Conservation (phyloP, 371 early-diverging fungal genomes). For the Syncephalastrum sp. region DNA sequence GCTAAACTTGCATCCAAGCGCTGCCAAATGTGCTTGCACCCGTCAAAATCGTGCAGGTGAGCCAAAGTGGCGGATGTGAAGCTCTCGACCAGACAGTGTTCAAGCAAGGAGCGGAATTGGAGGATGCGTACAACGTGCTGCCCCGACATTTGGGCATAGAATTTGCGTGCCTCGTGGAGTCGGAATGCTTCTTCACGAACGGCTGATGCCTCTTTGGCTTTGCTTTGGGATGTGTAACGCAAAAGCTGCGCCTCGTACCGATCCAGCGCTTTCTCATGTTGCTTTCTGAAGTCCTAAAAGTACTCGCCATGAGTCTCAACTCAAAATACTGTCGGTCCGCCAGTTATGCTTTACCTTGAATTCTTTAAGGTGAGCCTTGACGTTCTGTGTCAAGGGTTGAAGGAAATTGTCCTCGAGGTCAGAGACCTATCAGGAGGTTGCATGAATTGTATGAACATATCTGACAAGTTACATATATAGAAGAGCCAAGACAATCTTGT, state of each 20-base stretch:
- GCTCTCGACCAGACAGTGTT: slow-evolving; percentile 38
- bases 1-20: slow-evolving; percentile 29
- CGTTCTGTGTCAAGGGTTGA: slow-evolving; percentile 59
- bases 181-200: slow-evolving; percentile 70
- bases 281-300: slow-evolving; percentile 50
- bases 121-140: slow-evolving; percentile 46
- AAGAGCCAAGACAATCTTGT: slow-evolving; percentile 26
- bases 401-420: slow-evolving; percentile 61
- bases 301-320: background rate
- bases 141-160: slow-evolving; percentile 55
- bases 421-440: slow-evolving; percentile 38
- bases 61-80: slow-evolving; percentile 38
- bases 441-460: background rate
- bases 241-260: slow-evolving; percentile 63
- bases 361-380: slow-evolving; percentile 55
- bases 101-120: slow-evolving; percentile 40
- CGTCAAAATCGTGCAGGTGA: slow-evolving; percentile 39
- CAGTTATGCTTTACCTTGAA: slow-evolving; percentile 13
- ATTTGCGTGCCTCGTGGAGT: slow-evolving; percentile 65
- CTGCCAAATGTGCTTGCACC: slow-evolving; percentile 35
- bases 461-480: background rate
- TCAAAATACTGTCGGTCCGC: background rate
- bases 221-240: slow-evolving; percentile 58
- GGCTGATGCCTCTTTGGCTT: slow-evolving; percentile 66
- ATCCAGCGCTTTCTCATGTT: slow-evolving; percentile 59